Percentiles rank a stretch among this genome's conserved stretches.
phyloP scores from a whole-genome alignment of 169 alveolate species.

The Cryptosporidium meleagridis region DNA sequence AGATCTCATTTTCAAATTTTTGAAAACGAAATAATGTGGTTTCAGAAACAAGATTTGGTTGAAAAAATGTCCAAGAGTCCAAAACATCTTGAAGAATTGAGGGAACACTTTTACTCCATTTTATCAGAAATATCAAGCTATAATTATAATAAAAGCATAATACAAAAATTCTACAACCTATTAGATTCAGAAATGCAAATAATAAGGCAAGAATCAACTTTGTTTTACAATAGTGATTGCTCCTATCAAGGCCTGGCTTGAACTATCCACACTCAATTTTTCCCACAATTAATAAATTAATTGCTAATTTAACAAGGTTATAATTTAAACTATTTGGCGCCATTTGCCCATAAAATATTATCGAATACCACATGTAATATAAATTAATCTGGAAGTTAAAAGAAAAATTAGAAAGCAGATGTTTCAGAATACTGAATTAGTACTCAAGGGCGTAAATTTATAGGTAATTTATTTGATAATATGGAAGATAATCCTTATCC shows the following conservation, averaged over 20 bases:
- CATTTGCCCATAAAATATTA: background rate
- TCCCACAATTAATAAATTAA: background rate
- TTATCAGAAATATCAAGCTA: conserved; percentile 1
- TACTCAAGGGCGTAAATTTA: background rate
- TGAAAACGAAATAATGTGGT: conserved; percentile 50
- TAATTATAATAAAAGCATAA: background rate
- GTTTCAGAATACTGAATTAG: background rate
- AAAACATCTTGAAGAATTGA: background rate
- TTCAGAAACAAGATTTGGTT: conserved; percentile 2
- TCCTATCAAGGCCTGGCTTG: background rate
- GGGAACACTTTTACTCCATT: conserved; percentile 14
- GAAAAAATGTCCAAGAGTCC: conserved; percentile 1
- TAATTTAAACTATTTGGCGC: background rate
- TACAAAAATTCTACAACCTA: background rate
- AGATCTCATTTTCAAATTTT: background rate
- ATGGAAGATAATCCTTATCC: background rate
- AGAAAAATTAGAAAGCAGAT: background rate
- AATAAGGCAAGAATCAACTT: background rate
- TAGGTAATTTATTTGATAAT: background rate
- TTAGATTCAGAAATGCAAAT: background rate
- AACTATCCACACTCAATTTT: background rate
- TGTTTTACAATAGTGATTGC: background rate
- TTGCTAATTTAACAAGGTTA: background rate
- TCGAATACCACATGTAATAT: background rate
- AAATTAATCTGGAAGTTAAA: background rate